phyloP scores from a whole-genome alignment of 2,329 filamentous ascomycete species.

The Talaromyces funiculosus region DNA sequence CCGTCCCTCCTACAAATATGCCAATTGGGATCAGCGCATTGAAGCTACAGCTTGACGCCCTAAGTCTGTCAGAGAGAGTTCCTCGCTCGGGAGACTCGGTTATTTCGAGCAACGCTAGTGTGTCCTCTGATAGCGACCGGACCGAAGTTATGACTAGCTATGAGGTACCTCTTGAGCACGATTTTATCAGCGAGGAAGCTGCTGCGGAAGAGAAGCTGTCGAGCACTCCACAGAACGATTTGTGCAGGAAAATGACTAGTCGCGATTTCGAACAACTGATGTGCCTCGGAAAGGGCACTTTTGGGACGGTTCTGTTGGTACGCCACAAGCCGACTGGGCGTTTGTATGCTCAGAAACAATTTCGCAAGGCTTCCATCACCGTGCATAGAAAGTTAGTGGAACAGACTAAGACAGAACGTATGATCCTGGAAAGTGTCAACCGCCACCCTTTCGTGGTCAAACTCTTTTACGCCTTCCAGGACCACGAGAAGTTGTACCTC shows the following conservation, averaged over 20 bases:
- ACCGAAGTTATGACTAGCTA: conserved; percentile 75
- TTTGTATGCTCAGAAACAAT: conserved; percentile 95
- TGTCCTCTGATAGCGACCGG: conserved; percentile 56
- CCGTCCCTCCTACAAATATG: conserved; percentile 34
- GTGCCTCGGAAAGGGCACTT: conserved; percentile 93
- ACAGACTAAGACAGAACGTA: conserved; percentile 94
- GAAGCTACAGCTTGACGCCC: conserved; percentile 71
- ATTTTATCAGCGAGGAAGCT: conserved; percentile 67
- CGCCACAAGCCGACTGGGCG: conserved; percentile 82
- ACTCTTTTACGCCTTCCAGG: conserved; percentile 96
- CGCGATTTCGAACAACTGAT: conserved; percentile 85
- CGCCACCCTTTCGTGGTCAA: conserved; percentile 97
- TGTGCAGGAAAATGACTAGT: conserved; percentile 78
- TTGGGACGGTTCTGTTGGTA: conserved; percentile 89
- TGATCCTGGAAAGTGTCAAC: conserved; percentile 92
- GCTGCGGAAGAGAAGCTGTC: conserved; percentile 29
- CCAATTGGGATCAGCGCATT: conserved; percentile 73
- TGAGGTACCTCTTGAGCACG: conserved; percentile 75
- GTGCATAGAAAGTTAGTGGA: conserved; percentile 95
- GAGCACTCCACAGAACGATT: conserved; percentile 46
- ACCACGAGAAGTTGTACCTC: conserved; percentile 93
- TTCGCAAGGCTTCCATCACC: conserved; percentile 91
- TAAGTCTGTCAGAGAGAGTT: conserved; percentile 60
- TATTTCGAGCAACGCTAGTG: conserved; percentile 53
- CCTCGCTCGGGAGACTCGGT: conserved; percentile 46